Evolutionary conservation across 306 rosid species (phyloP).

Genomic region (Sesbania bispinosa): DNA sequence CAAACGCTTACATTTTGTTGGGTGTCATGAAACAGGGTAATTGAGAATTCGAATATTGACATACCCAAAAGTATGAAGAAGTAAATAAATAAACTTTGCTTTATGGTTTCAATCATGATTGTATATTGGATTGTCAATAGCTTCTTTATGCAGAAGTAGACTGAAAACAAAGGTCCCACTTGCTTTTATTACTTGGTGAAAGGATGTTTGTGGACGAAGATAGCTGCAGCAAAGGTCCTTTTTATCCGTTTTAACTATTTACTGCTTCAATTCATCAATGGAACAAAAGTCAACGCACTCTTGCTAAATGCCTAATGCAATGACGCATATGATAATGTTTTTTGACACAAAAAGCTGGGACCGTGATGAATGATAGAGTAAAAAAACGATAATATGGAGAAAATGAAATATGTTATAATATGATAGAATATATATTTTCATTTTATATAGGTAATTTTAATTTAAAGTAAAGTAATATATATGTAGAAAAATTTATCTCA

Average conservation of each 20-base stretch:
- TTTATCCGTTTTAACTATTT: neutral
- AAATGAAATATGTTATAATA: too few relatives aligned
- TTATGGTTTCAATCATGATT: constrained; percentile 2
- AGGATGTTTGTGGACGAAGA: constrained; percentile 4
- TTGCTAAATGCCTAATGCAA: neutral
- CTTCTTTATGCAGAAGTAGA: neutral
- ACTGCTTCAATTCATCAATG: neutral
- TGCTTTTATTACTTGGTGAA: neutral
- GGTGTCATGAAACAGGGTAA: neutral
- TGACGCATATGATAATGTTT: neutral
- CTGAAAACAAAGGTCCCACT: neutral
- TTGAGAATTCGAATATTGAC: neutral
- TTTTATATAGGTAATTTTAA: too few relatives aligned
- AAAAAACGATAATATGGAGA: too few relatives aligned
- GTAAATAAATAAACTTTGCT: neutral
- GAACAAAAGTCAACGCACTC: neutral
- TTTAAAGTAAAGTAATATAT: too few relatives aligned
- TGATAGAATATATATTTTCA: too few relatives aligned
- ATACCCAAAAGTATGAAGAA: neutral
- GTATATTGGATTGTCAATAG: neutral
- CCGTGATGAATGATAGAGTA: too few relatives aligned
- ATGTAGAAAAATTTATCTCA: too few relatives aligned
- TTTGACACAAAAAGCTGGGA: too few relatives aligned
- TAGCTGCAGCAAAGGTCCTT: neutral
- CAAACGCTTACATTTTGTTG: neutral